Base-by-base conservation (phyloP, 2,329 filamentous ascomycete genomes). In the Neodidymelliopsis sp. region DNA sequence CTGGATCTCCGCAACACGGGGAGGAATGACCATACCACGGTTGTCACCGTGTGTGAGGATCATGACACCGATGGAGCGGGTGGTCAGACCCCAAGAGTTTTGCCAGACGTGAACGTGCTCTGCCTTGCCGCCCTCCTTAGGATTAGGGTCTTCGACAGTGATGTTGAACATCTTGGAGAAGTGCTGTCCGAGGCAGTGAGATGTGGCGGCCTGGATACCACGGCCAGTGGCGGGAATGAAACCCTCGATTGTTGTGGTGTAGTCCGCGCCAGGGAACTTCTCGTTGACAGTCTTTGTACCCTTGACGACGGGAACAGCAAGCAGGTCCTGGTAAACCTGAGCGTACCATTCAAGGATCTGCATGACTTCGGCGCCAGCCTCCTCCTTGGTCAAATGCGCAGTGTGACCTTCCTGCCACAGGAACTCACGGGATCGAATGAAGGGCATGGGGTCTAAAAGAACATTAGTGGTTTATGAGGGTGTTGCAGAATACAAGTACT, bases 151-250 rank as follows among this genome's bases (percentile, higher is more conserved):
- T 74, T 99, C 93, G 22, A 99, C 91, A 0, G 89, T 96, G 73
- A 99, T 97, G 74, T 94, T 89, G 73, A 97, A 99, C 92, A 99
- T 99, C 78, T 95, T 97, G 74, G 88, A 92, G 78, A 99, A 99
- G 78, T 99, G 97, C 77, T 99, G 94, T 42, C 94, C 94, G 7
- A 99, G 82, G 57, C 87, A 91, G 79, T 99, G 94, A 41, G 91
- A 96, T 29, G 94, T 99, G 42, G 86, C 94, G 59, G 92, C 94
- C 77, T 99, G 94, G 53, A 99, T 97, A 73, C 94, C 94, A 71
- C 94, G 89, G 18, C 94, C 94, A 58, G 95, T 97, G 54, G 91
- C 86, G 25, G 94, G 92, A 60, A 99, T 97, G 74, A 96, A 99
- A 24, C 91, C 94, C 77, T 99, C 94, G 36, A 96, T 89, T 1